Evolutionary conservation across 2,329 filamentous ascomycete genomes (phyloP).

Genomic region (Aspergillus clavatus): DNA sequence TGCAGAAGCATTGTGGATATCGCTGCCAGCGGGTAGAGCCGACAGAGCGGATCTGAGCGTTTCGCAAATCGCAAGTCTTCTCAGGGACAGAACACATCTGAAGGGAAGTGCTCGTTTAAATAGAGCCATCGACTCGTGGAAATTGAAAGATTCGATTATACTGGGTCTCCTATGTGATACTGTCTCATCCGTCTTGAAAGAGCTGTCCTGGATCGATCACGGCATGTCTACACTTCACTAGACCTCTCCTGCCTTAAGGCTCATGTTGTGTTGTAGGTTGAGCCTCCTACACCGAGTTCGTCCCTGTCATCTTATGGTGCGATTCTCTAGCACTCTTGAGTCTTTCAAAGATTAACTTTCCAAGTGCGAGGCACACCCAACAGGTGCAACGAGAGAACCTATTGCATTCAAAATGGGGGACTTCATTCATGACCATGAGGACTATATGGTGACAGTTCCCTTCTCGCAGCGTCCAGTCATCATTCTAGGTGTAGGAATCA

Average conservation of each 20-base stretch:
- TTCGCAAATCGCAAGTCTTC: slow-evolving; percentile 7
- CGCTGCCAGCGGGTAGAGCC: slow-evolving; percentile 8
- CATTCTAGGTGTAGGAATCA: slow-evolving; percentile 38
- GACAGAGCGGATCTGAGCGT: slow-evolving; percentile 13
- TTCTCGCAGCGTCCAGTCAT: slow-evolving; percentile 34
- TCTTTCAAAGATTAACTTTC: too few relatives aligned
- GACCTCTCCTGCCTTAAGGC: neutral
- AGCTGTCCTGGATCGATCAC: neutral
- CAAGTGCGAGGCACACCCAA: too few relatives aligned
- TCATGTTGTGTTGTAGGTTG: too few relatives aligned
- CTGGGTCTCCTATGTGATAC: neutral
- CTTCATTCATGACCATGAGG: slow-evolving; percentile 3
- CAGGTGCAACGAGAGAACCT: neutral
- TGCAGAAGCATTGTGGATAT: slow-evolving; percentile 1
- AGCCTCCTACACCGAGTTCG: too few relatives aligned
- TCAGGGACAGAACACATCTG: neutral
- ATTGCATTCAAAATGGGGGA: slow-evolving; percentile 18
- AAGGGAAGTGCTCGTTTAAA: neutral
- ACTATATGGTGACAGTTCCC: slow-evolving; percentile 22
- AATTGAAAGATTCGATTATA: neutral
- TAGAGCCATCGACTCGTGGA: neutral
- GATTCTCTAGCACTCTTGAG: neutral
- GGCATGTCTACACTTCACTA: neutral
- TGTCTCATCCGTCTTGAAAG: neutral
- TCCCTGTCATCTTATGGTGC: neutral